Percentiles rank a stretch among this genome's conserved stretches.
Evolutionary conservation across 768 basidiomycete species (phyloP).

Genomic region (Suillus cothurnatus): DNA sequence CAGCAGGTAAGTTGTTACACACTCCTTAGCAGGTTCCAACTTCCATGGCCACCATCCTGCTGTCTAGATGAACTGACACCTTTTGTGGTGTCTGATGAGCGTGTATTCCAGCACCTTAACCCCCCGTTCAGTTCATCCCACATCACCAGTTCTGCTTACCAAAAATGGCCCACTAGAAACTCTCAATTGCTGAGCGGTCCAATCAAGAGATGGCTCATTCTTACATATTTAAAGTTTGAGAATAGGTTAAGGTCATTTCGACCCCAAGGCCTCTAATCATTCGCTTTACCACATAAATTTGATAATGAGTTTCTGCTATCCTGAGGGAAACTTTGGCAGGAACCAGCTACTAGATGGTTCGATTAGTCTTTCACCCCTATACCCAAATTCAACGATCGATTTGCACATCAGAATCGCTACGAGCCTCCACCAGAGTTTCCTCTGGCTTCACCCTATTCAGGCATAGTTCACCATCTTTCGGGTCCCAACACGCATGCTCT

Average conservation of each 20-base stretch:
- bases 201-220: conserved; percentile 52
- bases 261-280: conserved; percentile 92
- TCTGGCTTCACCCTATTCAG: conserved; percentile 91
- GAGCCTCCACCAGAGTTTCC: conserved; percentile 96
- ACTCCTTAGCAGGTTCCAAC: conserved; percentile 85
- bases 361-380: conserved; percentile 97
- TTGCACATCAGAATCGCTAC: conserved; percentile 97
- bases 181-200: conserved; percentile 59
- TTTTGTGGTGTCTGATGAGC: conserved; percentile 79
- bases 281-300: conserved; percentile 77
- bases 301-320: conserved; percentile 63
- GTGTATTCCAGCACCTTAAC: no score
- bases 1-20: conserved; percentile 90
- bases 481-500: conserved; percentile 86
- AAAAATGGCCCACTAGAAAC: conserved; percentile 76
- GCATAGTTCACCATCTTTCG: conserved; percentile 92
- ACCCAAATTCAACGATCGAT: conserved; percentile 95
- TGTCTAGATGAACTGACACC: conserved; percentile 89
- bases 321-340: conserved; percentile 89
- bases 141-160: conserved; percentile 75
- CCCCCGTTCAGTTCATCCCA: conserved; percentile 69
- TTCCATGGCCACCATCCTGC: conserved; percentile 88
- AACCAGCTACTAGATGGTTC: conserved; percentile 93
- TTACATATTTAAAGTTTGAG: conserved; percentile 71
- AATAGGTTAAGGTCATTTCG: conserved; percentile 88